These are phyloP conservation scores for Sporothrix globosa DNA, from an alignment of 2,329 filamentous ascomycete species.

Conservation along the genomic window DNA sequence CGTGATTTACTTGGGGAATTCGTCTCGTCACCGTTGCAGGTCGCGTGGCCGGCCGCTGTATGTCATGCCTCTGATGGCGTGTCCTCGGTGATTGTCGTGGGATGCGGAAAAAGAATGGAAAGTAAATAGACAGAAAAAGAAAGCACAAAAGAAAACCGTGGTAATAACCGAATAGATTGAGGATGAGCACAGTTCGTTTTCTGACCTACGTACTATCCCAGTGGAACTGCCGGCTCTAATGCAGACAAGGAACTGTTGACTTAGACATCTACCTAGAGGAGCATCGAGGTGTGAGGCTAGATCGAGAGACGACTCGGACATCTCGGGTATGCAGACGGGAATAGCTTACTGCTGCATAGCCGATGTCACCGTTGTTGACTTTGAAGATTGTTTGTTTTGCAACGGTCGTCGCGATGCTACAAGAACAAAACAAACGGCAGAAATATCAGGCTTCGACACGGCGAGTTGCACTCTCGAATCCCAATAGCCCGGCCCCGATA, in stretches of 20 bases:
- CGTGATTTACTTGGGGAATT: not conserved
- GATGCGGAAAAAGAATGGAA: not conserved
- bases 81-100: not conserved
- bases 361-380: not conserved
- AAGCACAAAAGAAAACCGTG: not conserved
- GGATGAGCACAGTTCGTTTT: not conserved
- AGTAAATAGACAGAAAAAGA: slow-evolving; percentile 11
- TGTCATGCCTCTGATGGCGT: slow-evolving; percentile 26
- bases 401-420: not conserved
- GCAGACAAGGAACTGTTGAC: slow-evolving; percentile 13
- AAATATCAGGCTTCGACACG: not conserved
- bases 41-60: not conserved
- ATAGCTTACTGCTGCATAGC: not conserved
- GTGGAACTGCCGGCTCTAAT: slow-evolving; percentile 10
- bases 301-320: not conserved
- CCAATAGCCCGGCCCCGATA: slow-evolving; percentile 30
- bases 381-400: not conserved
- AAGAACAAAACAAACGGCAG: slow-evolving; percentile 18
- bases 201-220: not conserved
- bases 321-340: slow-evolving; percentile 7
- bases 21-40: slow-evolving; percentile 8
- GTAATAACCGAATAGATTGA: too few species aligned
- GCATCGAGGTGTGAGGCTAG: not conserved
- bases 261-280: not conserved
- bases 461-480: slow-evolving; percentile 23